Evolutionary conservation across 805 yeast genomes (phyloP).

Genomic region (Zygosaccharomyces siamensis): DNA sequence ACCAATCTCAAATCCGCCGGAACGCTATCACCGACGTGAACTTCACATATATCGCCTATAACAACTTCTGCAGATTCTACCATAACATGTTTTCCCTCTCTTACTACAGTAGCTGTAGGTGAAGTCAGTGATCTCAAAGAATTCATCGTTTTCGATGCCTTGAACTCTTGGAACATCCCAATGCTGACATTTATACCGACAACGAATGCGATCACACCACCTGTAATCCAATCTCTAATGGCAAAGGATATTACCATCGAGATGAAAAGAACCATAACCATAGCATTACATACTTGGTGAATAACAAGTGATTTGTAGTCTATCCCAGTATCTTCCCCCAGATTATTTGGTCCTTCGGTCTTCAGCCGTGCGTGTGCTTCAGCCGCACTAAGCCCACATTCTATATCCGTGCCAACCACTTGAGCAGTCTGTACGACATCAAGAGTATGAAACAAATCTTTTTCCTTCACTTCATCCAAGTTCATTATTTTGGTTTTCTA

Average conservation of each 20-base stretch:
- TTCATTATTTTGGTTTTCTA: conserved; percentile 6
- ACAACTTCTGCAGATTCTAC: conserved; percentile 81
- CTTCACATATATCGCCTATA: conserved; percentile 90
- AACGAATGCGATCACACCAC: conserved; percentile 85
- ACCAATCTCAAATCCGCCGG: conserved; percentile 90
- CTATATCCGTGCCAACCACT: conserved; percentile 56
- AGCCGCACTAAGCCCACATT: conserved; percentile 54
- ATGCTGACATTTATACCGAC: conserved; percentile 88
- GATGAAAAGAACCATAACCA: conserved; percentile 80
- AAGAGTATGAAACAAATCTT: conserved; percentile 44
- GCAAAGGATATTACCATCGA: conserved; percentile 81
- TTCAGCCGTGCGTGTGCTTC: conserved; percentile 67
- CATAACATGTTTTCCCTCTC: conserved; percentile 68
- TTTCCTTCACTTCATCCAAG: conserved; percentile 6
- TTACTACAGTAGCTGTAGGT: conserved; percentile 82
- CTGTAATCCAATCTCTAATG: conserved; percentile 93
- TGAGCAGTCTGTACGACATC: conserved; percentile 56
- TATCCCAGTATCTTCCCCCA: conserved; percentile 73
- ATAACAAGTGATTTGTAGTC: conserved; percentile 64
- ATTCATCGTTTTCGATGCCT: conserved; percentile 90
- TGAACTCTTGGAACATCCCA: conserved; percentile 92
- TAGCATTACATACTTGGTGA: conserved; percentile 86
- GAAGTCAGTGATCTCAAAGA: conserved; percentile 91
- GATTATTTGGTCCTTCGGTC: conserved; percentile 73
- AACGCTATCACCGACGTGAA: conserved; percentile 88